Evolutionary conservation across 164 flowering plant genomes (phyloP).

Genomic region (Saururus chinensis): DNA sequence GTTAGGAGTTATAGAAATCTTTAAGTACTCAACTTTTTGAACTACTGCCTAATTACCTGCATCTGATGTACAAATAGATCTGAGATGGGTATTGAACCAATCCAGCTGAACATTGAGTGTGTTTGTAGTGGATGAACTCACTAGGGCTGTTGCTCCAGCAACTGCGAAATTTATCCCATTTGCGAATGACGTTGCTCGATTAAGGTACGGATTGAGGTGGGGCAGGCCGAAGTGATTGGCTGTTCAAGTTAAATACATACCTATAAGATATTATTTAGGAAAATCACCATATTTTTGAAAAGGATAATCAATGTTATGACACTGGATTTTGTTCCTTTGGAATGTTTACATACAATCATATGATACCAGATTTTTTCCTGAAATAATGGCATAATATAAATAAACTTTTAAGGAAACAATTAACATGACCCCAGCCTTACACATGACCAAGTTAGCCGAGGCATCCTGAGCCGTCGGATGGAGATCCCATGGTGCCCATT

Average conservation of each 20-base stretch:
- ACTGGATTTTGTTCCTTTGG: no score
- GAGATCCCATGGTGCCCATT: no score
- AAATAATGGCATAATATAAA: no score
- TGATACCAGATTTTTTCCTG: no score
- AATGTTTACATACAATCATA: no score
- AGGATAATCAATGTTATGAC: no score
- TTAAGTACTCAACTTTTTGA: no score
- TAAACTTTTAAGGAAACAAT: no score
- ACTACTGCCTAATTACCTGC: not conserved
- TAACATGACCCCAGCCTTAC: no score
- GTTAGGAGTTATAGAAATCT: not conserved
- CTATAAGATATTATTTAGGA: not conserved
- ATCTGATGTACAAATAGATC: not conserved
- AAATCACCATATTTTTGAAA: not conserved
- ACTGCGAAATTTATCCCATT: slow-evolving; percentile 30
- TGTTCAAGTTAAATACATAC: not conserved
- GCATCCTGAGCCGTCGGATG: no score
- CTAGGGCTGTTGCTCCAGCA: slow-evolving; percentile 20
- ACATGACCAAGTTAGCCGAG: no score
- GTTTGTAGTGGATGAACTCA: not conserved
- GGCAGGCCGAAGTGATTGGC: not conserved
- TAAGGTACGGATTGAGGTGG: not conserved
- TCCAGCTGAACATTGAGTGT: not conserved
- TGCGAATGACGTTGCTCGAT: not conserved
- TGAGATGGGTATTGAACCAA: not conserved